phyloP scores from a whole-genome alignment of 2,329 filamentous ascomycete species.

The Remersonia thermophila region DNA sequence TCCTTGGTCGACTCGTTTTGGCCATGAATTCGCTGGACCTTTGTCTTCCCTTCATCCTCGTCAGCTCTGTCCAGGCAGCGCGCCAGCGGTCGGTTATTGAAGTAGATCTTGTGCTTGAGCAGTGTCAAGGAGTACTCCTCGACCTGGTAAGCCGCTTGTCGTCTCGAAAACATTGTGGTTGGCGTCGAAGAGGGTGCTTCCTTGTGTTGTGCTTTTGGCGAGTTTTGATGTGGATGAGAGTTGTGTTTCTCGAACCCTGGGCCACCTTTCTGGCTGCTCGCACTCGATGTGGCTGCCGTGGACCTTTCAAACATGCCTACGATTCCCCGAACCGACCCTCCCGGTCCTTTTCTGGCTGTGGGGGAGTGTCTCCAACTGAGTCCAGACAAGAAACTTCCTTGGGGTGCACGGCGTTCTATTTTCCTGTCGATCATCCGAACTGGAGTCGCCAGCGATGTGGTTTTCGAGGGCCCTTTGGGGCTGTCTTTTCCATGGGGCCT shows the following conservation, averaged over 20 bases:
- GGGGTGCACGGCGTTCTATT: slow-evolving; percentile 15
- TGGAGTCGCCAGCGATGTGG: background rate
- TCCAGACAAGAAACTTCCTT: slow-evolving; percentile 22
- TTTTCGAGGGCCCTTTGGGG: background rate
- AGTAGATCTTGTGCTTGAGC: slow-evolving; percentile 23
- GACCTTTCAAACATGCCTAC: slow-evolving; percentile 6
- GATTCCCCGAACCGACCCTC: slow-evolving; percentile 6
- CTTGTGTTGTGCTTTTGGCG: background rate
- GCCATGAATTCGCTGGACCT: background rate
- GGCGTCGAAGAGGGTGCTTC: too few species aligned
- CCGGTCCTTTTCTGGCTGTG: background rate
- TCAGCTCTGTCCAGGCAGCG: slow-evolving; percentile 20
- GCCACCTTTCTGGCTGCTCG: background rate
- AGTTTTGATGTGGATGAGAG: too few species aligned
- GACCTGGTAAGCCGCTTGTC: slow-evolving; percentile 5
- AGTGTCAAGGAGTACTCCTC: slow-evolving; percentile 24
- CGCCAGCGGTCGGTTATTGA: slow-evolving; percentile 20
- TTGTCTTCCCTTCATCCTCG: slow-evolving; percentile 1
- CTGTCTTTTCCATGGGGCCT: too few species aligned
- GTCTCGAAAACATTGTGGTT: background rate
- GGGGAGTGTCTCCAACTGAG: slow-evolving; percentile 9
- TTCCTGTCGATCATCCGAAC: slow-evolving; percentile 15
- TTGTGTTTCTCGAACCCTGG: background rate
- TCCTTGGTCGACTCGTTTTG: background rate
- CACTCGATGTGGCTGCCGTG: too few species aligned